Evolutionary conservation across 441 rosid species (phyloP).

Genomic region (Brassica hybrid): DNA sequence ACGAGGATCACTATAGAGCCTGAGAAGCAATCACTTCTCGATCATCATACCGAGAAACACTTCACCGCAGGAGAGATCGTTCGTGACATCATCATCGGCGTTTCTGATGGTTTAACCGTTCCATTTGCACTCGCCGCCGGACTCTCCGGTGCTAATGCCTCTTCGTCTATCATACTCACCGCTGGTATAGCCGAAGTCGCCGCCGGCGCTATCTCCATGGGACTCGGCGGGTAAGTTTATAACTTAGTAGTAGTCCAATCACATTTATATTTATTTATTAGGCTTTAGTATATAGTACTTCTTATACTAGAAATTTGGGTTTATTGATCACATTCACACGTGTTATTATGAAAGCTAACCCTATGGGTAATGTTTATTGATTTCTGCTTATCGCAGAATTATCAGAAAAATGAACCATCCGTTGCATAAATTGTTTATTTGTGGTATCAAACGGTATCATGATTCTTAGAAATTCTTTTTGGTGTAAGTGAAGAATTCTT

Average conservation of each 20-base stretch:
- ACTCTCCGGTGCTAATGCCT: conserved; percentile 86
- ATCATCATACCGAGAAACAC: conserved; percentile 74
- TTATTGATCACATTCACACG: neutral
- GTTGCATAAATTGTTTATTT: neutral
- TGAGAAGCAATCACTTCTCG: conserved; percentile 67
- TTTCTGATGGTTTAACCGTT: conserved; percentile 92
- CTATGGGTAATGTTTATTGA: conserved; percentile 5
- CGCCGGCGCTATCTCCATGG: conserved; percentile 98
- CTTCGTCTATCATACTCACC: conserved; percentile 83
- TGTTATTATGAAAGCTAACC: neutral
- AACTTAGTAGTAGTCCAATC: neutral
- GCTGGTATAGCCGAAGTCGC: conserved; percentile 96
- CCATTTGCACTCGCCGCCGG: conserved; percentile 98
- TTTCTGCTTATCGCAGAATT: neutral
- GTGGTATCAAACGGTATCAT: neutral
- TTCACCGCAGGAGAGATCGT: conserved; percentile 89
- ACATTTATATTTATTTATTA: neutral
- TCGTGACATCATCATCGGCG: conserved; percentile 92
- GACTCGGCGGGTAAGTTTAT: conserved; percentile 80
- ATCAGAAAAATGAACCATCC: neutral
- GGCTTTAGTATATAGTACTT: neutral
- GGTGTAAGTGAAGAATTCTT: neutral
- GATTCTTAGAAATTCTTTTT: too few relatives aligned
- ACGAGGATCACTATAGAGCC: conserved; percentile 48
- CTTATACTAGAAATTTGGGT: neutral